These are phyloP conservation scores for Cyclaneusma minus DNA, from an alignment of 2,329 filamentous ascomycete species.

Conservation along the genomic window DNA sequence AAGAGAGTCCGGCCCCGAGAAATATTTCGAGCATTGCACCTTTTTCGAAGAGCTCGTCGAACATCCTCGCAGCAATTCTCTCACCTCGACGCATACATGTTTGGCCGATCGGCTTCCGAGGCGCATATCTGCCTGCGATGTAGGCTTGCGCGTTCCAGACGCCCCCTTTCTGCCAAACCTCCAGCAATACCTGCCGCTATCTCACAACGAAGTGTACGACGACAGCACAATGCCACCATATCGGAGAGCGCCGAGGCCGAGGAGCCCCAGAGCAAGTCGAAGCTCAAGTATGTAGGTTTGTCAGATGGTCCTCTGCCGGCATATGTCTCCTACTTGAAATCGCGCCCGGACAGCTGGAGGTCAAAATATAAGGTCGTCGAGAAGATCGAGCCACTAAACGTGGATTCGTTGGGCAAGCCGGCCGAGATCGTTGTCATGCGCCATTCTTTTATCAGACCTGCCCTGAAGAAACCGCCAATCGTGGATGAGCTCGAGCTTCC, in stretches of 20 bases:
- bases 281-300: no score
- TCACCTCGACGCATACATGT: slow-evolving; percentile 22
- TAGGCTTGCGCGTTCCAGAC: slow-evolving; percentile 12
- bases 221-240: not conserved
- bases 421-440: slow-evolving; percentile 17
- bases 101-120: slow-evolving; percentile 10
- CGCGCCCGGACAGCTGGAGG: no score
- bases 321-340: no score
- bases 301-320: no score
- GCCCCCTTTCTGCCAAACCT: slow-evolving; percentile 1
- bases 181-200: not conserved
- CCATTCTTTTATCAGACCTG: slow-evolving; percentile 11
- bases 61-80: no score
- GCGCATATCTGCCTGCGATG: slow-evolving; percentile 19
- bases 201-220: not conserved
- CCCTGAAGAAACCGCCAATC: not conserved
- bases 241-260: not conserved
- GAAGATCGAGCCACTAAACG: slow-evolving; percentile 8
- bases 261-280: no score
- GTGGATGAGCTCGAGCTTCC: slow-evolving; percentile 3
- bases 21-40: no score
- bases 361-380: no score
- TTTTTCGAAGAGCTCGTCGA: no score
- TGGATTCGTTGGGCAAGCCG: slow-evolving; percentile 11
- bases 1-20: no score